Conservation (phyloP, 1,139 yeast species). For the Chernovozyma aurita region DNA sequence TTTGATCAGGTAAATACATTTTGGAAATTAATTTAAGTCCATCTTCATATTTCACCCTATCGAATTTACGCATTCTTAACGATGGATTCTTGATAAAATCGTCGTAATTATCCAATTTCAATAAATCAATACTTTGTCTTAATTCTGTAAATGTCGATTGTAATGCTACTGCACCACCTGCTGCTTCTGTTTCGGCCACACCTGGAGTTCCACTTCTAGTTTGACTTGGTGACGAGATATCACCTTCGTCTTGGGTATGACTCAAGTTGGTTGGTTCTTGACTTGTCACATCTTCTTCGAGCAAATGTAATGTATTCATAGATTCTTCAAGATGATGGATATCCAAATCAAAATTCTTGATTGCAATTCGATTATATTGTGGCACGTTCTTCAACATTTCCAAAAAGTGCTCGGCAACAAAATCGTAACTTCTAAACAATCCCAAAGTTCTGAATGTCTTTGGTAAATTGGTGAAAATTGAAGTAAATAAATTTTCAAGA, state of each 20-base stretch:
- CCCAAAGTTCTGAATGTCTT: conserved; percentile 72
- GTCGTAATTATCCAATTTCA: conserved; percentile 35
- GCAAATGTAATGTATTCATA: conserved; percentile 25
- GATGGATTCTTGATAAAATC: conserved; percentile 37
- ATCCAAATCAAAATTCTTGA: conserved; percentile 42
- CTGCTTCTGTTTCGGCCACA: conserved; percentile 4
- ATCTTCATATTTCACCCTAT: conserved; percentile 39
- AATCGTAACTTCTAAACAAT: conserved; percentile 82
- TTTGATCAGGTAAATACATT: conserved; percentile 24
- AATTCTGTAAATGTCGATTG: conserved; percentile 44
- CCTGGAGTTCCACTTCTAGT: background rate
- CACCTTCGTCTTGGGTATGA: conserved; percentile 13
- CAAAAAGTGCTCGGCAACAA: conserved; percentile 69
- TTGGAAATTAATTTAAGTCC: conserved; percentile 35
- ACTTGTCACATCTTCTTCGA: conserved; percentile 7
- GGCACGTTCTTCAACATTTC: conserved; percentile 51
- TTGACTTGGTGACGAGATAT: background rate
- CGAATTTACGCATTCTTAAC: conserved; percentile 39
- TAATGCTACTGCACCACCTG: conserved; percentile 34
- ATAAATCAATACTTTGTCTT: conserved; percentile 41
- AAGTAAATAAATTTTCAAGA: conserved; percentile 78
- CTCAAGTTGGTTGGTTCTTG: conserved; percentile 11
- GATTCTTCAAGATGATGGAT: conserved; percentile 38
- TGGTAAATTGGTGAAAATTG: conserved; percentile 84
- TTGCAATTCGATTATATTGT: conserved; percentile 35